A percentile compares a stretch with the other conserved stretches of the same genome.
Conservation (phyloP, 2,329 filamentous ascomycete species). For the Grosmannia clavigera region DNA sequence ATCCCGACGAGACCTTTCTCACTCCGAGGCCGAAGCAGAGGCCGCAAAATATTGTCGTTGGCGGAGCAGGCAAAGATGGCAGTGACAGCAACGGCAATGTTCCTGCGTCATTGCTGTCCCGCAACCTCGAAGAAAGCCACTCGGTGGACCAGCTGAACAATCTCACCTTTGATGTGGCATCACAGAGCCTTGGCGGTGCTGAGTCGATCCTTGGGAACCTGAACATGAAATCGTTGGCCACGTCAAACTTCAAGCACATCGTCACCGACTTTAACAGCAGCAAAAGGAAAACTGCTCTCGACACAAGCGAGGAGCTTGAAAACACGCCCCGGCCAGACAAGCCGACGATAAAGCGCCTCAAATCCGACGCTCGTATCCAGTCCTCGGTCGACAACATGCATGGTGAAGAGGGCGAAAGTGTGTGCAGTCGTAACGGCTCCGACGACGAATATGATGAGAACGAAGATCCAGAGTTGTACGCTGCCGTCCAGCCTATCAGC, state of each 20-base stretch:
- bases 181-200: conserved; percentile 42
- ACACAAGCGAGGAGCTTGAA: conserved; percentile 41
- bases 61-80: conserved; percentile 3
- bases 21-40: conserved; percentile 7
- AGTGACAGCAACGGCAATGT: background rate
- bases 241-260: conserved; percentile 13
- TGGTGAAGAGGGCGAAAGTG: background rate
- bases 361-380: conserved; percentile 33
- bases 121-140: conserved; percentile 18
- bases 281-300: conserved; percentile 41
- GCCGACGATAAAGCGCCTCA: conserved; percentile 42
- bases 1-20: conserved; percentile 25
- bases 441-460: conserved; percentile 28
- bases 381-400: background rate
- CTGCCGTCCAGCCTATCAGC: conserved; percentile 34
- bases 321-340: conserved; percentile 20
- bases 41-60: conserved; percentile 1
- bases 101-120: conserved; percentile 15
- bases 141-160: conserved; percentile 39
- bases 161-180: conserved; percentile 37
- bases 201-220: conserved; percentile 31
- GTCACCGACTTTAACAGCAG: conserved; percentile 30
- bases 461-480: conserved; percentile 33
- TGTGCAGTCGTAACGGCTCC: conserved; percentile 16
- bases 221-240: conserved; percentile 27